Base-by-base conservation (phyloP, 139 green algal genomes). In the Chlorella sp. region DNA sequence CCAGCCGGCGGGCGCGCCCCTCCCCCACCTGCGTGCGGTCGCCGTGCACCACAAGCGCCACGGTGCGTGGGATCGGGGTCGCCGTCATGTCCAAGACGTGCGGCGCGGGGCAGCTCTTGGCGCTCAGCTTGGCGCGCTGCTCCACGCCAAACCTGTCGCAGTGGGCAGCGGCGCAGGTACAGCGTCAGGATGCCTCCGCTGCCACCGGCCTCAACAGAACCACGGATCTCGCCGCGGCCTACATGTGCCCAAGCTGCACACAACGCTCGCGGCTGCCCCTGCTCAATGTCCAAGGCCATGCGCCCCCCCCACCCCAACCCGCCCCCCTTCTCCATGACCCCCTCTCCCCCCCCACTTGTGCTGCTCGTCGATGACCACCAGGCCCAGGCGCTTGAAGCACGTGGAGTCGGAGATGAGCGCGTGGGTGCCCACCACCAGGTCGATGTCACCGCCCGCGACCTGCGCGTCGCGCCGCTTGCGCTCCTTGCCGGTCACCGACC, bases 331-430 rank as follows among this genome's bases (percentile, higher is more conserved):
- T 8, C 63, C 40, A 7, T 14, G 11, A 4, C 43, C 33, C 4
- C 45, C 27, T 0, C 38, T 17, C 48, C 8, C 1, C 63, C 1
- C 81, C 41, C 68, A 94, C 90, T 91, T 95, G 84, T 99, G 96
- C 81, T 98, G 94, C 83, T 99, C 96, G 73, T 99, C 96, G 33
- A 98, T 87, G 15, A 96, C 87, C 40, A 91, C 91, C 38, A 99
- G 81, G 12, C 90, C 96, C 63, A 99, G 92, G 25, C 66, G 67
- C 3, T 48, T 31, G 71, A 95, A 98, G 21, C 78, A 40, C 0
- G 91, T 81, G 0, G 38, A 53, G 1, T 90, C 79, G 43, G 74
- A 82, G 29, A 96, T 81, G 43, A 97, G 82, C 43, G 87, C 83
- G 82, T 98, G 93, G 0, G 95, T 99, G 59, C 92, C 91, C 35